These are phyloP conservation scores for Neurospora crassa DNA, from an alignment of 2,329 filamentous ascomycete species.

Conservation along the genomic window DNA sequence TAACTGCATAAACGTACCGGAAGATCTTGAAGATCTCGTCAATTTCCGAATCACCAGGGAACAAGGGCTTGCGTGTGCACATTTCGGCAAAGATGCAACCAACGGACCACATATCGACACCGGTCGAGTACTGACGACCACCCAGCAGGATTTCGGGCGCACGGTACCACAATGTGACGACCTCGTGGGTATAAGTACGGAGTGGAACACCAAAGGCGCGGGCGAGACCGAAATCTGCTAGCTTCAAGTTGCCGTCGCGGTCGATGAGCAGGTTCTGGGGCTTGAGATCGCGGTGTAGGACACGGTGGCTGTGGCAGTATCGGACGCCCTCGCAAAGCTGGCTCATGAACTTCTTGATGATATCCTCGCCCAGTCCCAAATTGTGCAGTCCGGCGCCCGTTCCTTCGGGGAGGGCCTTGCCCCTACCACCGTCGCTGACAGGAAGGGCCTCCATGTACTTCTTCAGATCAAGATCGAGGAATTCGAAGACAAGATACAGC, in stretches of 20 bases:
- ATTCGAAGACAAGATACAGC: slow-evolving; percentile 83
- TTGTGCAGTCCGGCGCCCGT: slow-evolving; percentile 52
- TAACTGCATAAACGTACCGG: slow-evolving; percentile 41
- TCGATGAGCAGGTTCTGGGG: slow-evolving; percentile 80
- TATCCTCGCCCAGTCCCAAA: slow-evolving; percentile 64
- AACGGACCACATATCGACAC: slow-evolving; percentile 87
- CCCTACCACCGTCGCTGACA: slow-evolving; percentile 68
- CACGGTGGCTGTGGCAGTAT: slow-evolving; percentile 78
- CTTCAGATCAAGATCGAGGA: slow-evolving; percentile 79
- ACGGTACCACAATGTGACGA: slow-evolving; percentile 85
- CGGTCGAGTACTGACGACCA: slow-evolving; percentile 83
- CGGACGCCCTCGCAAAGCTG: slow-evolving; percentile 72
- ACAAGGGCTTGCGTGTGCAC: slow-evolving; percentile 82
- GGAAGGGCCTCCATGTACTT: slow-evolving; percentile 90
- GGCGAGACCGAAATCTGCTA: slow-evolving; percentile 81
- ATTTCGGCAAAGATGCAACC: slow-evolving; percentile 90
- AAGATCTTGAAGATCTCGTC: slow-evolving; percentile 95
- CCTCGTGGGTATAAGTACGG: slow-evolving; percentile 84
- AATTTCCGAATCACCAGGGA: slow-evolving; percentile 84
- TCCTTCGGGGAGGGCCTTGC: slow-evolving; percentile 71
- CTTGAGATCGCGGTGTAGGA: slow-evolving; percentile 78
- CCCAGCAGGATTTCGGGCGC: slow-evolving; percentile 79
- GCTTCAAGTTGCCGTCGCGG: slow-evolving; percentile 75
- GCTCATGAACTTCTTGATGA: slow-evolving; percentile 87
- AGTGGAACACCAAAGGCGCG: slow-evolving; percentile 81